Base-by-base conservation (phyloP, 2,329 filamentous ascomycete species). In the Colletotrichum magnum region DNA sequence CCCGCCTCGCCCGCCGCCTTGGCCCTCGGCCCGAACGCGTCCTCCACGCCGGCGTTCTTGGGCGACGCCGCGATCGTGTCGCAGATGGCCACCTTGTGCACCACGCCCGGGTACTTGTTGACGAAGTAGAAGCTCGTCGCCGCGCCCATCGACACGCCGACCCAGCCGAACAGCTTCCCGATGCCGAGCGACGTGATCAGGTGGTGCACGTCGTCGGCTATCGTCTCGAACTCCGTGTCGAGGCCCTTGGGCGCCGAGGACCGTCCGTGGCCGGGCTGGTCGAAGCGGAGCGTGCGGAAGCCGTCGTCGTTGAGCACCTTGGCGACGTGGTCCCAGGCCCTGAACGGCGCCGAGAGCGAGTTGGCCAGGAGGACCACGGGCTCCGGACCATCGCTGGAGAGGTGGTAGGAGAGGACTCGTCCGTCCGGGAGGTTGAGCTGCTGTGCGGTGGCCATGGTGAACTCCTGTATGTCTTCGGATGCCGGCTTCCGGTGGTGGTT, bases 71-170 rank as follows among this genome's bases (percentile, higher is more conserved):
- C 73, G 58, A 83, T 80, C 58, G 81, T 82, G 68, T 82, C 80
- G 73, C 80, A 83, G 36, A 82, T 74, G 28, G 81, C 74, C 6
- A 85, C 76, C 52, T 78, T 80, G 58, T 76, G 61, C 10, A 84
- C 75, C 4, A 82, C 56, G 41, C 77, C 77, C 5, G 82, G 82
- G 66, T 82, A 80, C 62, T 75, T 77, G 5, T 76, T 75, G 1
- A 76, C 76, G 70, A 84, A 85, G 64, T 78, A 77, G 57, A 84
- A 72, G 21, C 80, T 80, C 1, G 77, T 79, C 0, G 81, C 77
- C 7, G 80, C 83, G 24, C 83, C 83, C 80, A 85, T 83, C 12
- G 82, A 84, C 1, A 84, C 81, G 2, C 83, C 83, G 7, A 85
- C 74, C 83, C 82, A 85, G 3, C 79, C 77, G 62, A 81, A 74